Conservation (phyloP, 441 rosid species). For the Cnidoscolus chayamansa region DNA sequence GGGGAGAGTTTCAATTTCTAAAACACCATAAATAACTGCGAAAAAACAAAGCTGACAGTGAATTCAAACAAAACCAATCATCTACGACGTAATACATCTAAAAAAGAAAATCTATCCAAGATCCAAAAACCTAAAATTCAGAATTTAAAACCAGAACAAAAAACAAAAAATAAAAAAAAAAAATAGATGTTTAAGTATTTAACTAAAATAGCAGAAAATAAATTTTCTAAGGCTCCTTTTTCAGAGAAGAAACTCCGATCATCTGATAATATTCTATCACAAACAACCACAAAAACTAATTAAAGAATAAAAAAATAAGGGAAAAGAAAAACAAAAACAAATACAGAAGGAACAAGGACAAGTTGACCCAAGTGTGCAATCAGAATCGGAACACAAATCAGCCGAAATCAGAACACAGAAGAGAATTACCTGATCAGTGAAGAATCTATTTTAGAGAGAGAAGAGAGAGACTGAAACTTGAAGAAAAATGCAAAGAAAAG, state of each 20-base stretch:
- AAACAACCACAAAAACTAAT: not conserved
- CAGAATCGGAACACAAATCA: not conserved
- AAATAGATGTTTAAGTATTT: not conserved
- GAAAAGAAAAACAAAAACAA: too few relatives aligned
- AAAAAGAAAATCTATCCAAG: not conserved
- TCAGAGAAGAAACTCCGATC: not conserved
- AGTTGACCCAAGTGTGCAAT: not conserved
- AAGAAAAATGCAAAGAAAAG: not conserved
- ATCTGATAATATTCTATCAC: not conserved
- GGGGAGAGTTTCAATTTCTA: not conserved
- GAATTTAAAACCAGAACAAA: not conserved
- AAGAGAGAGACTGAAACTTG: not conserved
- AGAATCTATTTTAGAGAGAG: not conserved
- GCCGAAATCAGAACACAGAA: not conserved
- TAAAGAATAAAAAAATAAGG: not conserved
- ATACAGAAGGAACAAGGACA: constrained; percentile 5
- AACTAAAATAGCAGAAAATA: not conserved
- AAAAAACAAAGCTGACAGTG: not conserved
- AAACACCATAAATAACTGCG: not conserved
- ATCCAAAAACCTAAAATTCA: not conserved
- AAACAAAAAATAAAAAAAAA: not conserved
- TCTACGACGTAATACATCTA: not conserved
- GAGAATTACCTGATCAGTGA: constrained; percentile 13
- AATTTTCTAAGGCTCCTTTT: not conserved
- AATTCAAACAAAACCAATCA: not conserved